A percentile compares a stretch with the other conserved stretches of the same genome.
phyloP scores from a whole-genome alignment of 2,329 filamentous ascomycete species.

The Colletotrichum sp. region DNA sequence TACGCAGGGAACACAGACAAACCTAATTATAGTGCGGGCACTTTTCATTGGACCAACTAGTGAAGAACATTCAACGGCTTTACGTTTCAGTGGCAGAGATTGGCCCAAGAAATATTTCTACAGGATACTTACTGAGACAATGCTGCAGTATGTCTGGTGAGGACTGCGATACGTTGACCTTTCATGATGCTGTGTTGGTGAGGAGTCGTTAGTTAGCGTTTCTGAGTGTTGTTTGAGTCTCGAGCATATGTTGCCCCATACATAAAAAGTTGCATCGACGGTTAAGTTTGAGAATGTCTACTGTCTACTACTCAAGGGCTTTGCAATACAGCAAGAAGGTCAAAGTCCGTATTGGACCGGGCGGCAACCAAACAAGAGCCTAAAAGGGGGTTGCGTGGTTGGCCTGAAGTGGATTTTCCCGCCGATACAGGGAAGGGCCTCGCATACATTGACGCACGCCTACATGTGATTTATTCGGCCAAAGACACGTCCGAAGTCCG shows the following conservation, averaged over 20 bases:
- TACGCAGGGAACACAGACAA: background rate
- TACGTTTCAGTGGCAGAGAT: background rate
- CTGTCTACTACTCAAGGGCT: background rate
- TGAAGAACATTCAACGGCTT: background rate
- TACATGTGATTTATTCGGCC: fast-evolving
- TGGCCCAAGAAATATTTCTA: background rate
- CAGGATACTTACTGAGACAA: fast-evolving
- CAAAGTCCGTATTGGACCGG: background rate
- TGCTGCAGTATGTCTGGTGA: background rate
- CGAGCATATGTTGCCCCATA: background rate
- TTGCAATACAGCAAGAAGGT: fast-evolving
- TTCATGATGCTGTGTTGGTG: background rate
- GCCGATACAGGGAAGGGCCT: background rate
- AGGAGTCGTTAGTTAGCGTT: background rate
- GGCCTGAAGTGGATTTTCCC: background rate
- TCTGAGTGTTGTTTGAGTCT: background rate
- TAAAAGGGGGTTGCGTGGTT: background rate
- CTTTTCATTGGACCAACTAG: background rate
- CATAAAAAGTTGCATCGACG: background rate
- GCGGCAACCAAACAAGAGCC: background rate
- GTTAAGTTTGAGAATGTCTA: background rate
- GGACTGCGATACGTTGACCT: fast-evolving
- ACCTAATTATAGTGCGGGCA: background rate
- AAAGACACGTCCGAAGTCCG: background rate
- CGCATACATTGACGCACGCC: background rate